phyloP scores from a whole-genome alignment of 202 grass and related monocot species.

The Bolboschoenoplectus hybrid region DNA sequence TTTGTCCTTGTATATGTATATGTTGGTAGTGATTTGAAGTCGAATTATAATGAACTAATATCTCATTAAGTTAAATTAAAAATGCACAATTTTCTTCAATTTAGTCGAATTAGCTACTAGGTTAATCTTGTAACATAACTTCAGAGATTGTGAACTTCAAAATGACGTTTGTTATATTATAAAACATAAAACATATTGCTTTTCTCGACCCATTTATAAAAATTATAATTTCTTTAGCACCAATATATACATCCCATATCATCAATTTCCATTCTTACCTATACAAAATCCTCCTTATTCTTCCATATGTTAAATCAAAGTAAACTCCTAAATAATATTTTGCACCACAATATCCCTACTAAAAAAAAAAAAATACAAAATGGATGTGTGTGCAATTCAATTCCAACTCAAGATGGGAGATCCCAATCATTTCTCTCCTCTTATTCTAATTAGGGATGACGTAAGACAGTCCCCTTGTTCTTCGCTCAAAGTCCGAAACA shows the following conservation, averaged over 20 bases:
- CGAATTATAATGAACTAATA: neutral
- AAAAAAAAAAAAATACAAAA: neutral
- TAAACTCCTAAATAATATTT: neutral
- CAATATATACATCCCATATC: too few species aligned
- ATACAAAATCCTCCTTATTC: too few species aligned
- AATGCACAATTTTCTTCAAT: neutral
- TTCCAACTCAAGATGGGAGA: neutral
- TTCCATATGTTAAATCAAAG: too few species aligned
- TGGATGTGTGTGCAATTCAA: neutral
- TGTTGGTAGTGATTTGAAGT: neutral
- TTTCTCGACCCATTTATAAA: neutral
- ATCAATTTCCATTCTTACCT: too few species aligned
- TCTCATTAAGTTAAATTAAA: neutral
- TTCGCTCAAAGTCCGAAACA: constrained; percentile 10
- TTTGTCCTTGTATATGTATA: neutral
- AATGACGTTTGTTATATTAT: neutral
- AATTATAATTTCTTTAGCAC: neutral
- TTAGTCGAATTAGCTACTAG: neutral
- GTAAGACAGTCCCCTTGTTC: neutral
- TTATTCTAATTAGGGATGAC: neutral
- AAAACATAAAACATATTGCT: neutral
- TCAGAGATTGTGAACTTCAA: neutral
- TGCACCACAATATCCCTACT: neutral
- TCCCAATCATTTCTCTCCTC: neutral
- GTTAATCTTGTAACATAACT: neutral